A percentile compares a stretch with the other conserved stretches of the same genome.
Evolutionary conservation across 2,329 filamentous ascomycete genomes (phyloP).

Genomic region (Aspergillus piperis): DNA sequence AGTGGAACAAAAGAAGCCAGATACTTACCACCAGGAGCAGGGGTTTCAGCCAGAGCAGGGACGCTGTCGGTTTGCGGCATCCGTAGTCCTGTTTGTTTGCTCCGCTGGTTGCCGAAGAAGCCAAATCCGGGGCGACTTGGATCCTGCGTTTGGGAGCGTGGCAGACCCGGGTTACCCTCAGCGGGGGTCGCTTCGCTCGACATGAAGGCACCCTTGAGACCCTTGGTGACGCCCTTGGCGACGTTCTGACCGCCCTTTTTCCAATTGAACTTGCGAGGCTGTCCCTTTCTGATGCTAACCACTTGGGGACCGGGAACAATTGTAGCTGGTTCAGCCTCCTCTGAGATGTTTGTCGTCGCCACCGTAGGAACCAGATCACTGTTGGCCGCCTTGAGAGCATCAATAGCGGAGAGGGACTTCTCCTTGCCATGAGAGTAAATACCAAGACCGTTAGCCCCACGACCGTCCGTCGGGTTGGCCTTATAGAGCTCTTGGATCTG

Average conservation of each 20-base stretch:
- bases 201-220: constrained; percentile 87
- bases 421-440: constrained; percentile 62
- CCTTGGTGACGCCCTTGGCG: constrained; percentile 91
- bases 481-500: constrained; percentile 94
- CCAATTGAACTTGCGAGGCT: constrained; percentile 97
- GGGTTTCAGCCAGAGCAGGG: constrained; percentile 40
- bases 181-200: constrained; percentile 59
- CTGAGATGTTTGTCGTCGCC: constrained; percentile 57
- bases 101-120: constrained; percentile 63
- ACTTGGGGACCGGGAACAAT: constrained; percentile 79
- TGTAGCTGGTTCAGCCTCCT: constrained; percentile 64
- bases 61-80: constrained; percentile 48
- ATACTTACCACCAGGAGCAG: constrained; percentile 40
- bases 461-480: constrained; percentile 54
- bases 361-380: constrained; percentile 59
- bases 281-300: constrained; percentile 90
- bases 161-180: constrained; percentile 32
- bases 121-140: constrained; percentile 64
- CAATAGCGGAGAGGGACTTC: constrained; percentile 49
- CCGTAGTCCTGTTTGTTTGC: constrained; percentile 42
- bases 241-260: constrained; percentile 94
- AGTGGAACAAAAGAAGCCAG: neutral
- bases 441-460: constrained; percentile 57
- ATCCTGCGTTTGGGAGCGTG: constrained; percentile 46
- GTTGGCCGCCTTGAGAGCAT: constrained; percentile 47